These are phyloP conservation scores for Plasmopara viticola DNA, from an alignment of 352 stramenopile species.

Conservation along the genomic window DNA sequence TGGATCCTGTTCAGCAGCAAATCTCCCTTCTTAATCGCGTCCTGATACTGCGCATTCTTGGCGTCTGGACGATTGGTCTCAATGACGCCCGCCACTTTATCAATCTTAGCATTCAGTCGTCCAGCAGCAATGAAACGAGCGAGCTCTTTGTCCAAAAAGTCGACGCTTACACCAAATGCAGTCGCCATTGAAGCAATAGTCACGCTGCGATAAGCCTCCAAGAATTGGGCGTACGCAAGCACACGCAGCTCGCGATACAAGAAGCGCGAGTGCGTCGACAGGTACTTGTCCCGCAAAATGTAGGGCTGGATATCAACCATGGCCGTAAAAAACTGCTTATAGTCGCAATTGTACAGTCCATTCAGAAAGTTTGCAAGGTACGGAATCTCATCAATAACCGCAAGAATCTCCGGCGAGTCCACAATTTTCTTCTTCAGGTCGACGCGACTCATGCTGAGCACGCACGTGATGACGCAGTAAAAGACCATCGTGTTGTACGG, in stretches of 20 bases:
- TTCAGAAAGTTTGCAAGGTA: constrained; percentile 85
- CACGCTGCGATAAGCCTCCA: constrained; percentile 96
- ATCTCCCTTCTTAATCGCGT: constrained; percentile 98
- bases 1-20: constrained; percentile 98
- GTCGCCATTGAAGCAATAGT: constrained; percentile 94
- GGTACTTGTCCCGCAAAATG: constrained; percentile 91
- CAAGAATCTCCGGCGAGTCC: constrained; percentile 95
- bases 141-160: constrained; percentile 96
- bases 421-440: constrained; percentile 97
- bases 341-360: constrained; percentile 96
- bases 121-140: constrained; percentile 96
- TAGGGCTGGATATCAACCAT: constrained; percentile 84
- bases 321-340: constrained; percentile 94
- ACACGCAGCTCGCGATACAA: constrained; percentile 97
- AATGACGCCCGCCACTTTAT: constrained; percentile 97
- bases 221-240: constrained; percentile 96
- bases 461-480: constrained; percentile 94
- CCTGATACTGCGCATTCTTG: constrained; percentile 98
- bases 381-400: constrained; percentile 83
- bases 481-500: constrained; percentile 97
- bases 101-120: constrained; percentile 97
- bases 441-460: constrained; percentile 90
- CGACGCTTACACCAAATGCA: constrained; percentile 93
- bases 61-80: constrained; percentile 97
- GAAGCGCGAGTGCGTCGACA: constrained; percentile 89